A percentile compares a stretch with the other conserved stretches of the same genome.
These are phyloP conservation scores for Breynia disticha DNA, from an alignment of 441 rosid species.

Conservation along the genomic window DNA sequence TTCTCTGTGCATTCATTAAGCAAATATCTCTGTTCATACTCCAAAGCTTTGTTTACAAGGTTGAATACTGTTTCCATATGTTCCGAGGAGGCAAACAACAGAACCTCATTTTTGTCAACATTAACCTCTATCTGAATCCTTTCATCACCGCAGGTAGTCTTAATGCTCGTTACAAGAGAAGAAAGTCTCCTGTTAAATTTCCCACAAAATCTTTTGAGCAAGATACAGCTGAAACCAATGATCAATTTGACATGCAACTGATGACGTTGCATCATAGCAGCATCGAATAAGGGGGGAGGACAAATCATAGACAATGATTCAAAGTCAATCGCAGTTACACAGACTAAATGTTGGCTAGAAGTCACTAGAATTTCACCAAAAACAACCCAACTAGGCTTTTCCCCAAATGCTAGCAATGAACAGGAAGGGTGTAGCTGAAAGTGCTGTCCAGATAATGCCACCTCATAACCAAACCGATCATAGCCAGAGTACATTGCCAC, in stretches of 20 bases:
- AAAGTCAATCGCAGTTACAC: slow-evolving; percentile 78
- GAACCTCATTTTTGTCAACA: slow-evolving; percentile 54
- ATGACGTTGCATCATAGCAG: slow-evolving; percentile 32
- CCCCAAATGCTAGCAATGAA: slow-evolving; percentile 59
- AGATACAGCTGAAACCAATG: slow-evolving; percentile 47
- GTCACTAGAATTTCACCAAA: slow-evolving; percentile 65
- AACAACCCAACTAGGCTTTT: slow-evolving; percentile 90
- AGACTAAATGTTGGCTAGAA: slow-evolving; percentile 61
- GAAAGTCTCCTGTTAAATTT: slow-evolving; percentile 40
- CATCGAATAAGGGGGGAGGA: slow-evolving; percentile 68
- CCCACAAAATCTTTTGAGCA: slow-evolving; percentile 68
- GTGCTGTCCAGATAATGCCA: slow-evolving; percentile 61
- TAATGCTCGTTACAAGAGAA: slow-evolving; percentile 46
- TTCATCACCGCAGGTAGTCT: slow-evolving; percentile 43
- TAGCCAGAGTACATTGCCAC: slow-evolving; percentile 80
- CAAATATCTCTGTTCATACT: slow-evolving; percentile 52
- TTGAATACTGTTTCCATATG: slow-evolving; percentile 44
- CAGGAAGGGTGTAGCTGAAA: slow-evolving; percentile 83
- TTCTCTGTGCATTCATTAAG: slow-evolving; percentile 70
- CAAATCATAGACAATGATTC: slow-evolving; percentile 43
- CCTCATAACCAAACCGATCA: slow-evolving; percentile 80
- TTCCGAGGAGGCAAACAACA: slow-evolving; percentile 38
- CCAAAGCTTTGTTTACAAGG: slow-evolving; percentile 45
- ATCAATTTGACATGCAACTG: slow-evolving; percentile 50
- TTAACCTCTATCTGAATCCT: slow-evolving; percentile 50